These are phyloP conservation scores for Solanum rostratum DNA, from an alignment of 257 asterid genomes.

Conservation along the genomic window DNA sequence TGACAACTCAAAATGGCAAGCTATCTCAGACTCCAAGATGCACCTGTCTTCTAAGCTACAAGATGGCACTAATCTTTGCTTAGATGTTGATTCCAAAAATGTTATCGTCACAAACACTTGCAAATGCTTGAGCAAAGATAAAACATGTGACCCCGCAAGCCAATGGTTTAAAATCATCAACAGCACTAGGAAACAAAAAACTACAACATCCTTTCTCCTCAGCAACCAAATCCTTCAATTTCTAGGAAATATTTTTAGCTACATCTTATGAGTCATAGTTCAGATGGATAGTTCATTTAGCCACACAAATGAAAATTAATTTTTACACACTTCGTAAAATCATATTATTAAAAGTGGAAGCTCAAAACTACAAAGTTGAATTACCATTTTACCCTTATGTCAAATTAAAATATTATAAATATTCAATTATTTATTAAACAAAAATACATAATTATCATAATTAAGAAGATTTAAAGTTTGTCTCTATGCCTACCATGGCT, in stretches of 20 bases:
- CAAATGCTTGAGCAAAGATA: conserved; percentile 52
- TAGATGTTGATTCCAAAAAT: conserved; percentile 58
- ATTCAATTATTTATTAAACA: too few species aligned
- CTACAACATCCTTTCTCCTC: background rate
- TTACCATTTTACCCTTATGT: too few species aligned
- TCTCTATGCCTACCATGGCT: too few species aligned
- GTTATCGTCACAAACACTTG: conserved; percentile 47
- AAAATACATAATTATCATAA: too few species aligned
- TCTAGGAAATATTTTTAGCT: background rate
- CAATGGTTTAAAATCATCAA: conserved; percentile 88
- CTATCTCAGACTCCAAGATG: conserved; percentile 76
- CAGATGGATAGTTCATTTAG: background rate
- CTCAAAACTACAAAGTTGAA: too few species aligned
- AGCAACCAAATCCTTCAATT: background rate
- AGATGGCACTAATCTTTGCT: conserved; percentile 54
- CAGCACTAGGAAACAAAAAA: conserved; percentile 36
- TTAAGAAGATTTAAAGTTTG: too few species aligned
- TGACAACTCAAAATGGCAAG: conserved; percentile 57
- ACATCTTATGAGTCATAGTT: background rate
- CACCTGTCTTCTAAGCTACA: conserved; percentile 64
- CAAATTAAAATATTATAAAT: too few species aligned
- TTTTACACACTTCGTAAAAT: background rate
- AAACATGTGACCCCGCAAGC: conserved; percentile 71
- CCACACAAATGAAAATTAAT: background rate
- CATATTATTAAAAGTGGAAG: too few species aligned